Base-by-base conservation (phyloP, 2,329 filamentous ascomycete genomes). In the Escovopsis weberi region DNA sequence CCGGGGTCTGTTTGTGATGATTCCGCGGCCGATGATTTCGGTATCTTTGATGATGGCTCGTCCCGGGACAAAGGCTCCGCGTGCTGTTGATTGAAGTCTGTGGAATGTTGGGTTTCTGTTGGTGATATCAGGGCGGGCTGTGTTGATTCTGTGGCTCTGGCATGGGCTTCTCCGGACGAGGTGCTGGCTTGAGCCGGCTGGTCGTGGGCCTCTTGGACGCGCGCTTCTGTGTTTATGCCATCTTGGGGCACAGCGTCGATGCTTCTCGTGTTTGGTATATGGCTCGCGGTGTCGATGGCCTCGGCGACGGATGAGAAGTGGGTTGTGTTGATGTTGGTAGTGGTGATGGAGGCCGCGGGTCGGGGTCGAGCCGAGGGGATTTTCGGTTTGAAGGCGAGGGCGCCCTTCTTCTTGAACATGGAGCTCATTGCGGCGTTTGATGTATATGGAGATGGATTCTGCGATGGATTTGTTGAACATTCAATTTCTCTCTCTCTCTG, bases 361-460 rank as follows among this genome's bases (percentile, higher is more conserved):
- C 69, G 64, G 45, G 71, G 68, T 54, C 78, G 74, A 49, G 69
- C 66, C 32, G 63, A 58, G 30, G 74, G 75, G 49, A 74, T 74
- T 64, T 82, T 85, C 37, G 81, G 81, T 58, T 82, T 82, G 64
- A 86, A 85, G 63, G 68, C 68, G 45, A 69, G 64, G 51, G 69
- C 68, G 54, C 67, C 69, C 51, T 70, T 67, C 62, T 84, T 82
- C 64, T 83, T 83, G 60, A 80, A 70, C 64, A 81, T 80, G 46
- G 69, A 73, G 63, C 72, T 77, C 68, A 82, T 80, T 51, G 63
- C 68, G 63, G 45, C 37, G 28, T 12, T 34, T 37, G 34, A 23
- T 37, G 28, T 9, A 33, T 26, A 26, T 42, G 37, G 15, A 15
- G 15, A 15, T 15, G 15, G 15, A 15, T 15, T 15, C 15, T 15